A percentile compares a stretch with the other conserved stretches of the same genome.
These are phyloP conservation scores for Puccinia horiana DNA, from an alignment of 1,284 basidiomycete species.

Conservation along the genomic window DNA sequence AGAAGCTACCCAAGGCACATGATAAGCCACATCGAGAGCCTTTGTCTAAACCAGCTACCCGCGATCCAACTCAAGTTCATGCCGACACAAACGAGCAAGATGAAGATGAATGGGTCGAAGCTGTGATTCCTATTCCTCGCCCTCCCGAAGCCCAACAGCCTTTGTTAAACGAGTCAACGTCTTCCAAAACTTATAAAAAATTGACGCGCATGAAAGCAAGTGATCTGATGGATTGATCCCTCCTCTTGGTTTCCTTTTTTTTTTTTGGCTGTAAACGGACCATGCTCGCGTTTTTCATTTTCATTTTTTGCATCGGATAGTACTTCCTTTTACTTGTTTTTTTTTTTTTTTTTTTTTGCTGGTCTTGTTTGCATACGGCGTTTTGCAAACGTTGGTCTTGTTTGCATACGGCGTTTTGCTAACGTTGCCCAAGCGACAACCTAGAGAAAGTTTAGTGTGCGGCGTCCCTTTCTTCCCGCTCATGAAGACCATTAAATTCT, in stretches of 20 bases:
- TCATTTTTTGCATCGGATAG: neutral
- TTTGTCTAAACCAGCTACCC: neutral
- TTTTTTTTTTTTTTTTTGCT: no score
- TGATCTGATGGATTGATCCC: constrained; percentile 42
- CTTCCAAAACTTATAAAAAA: constrained; percentile 30
- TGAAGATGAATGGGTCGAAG: constrained; percentile 30
- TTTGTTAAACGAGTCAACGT: neutral
- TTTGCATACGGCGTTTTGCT: no score
- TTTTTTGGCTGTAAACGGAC: neutral
- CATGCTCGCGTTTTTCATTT: neutral
- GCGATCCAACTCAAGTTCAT: neutral
- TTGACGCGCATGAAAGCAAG: constrained; percentile 33
- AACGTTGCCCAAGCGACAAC: no score
- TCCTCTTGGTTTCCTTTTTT: neutral
- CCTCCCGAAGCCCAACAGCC: constrained; percentile 1
- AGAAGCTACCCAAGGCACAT: neutral
- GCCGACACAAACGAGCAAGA: neutral
- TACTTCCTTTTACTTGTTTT: no score
- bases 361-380: no score
- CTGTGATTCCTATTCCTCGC: neutral
- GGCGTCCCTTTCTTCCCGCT: no score
- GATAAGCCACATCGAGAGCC: constrained; percentile 15
- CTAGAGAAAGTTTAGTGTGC: no score
- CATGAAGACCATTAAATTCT: no score
- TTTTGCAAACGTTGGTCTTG: no score